Percentiles rank a stretch among this genome's conserved stretches.
Conservation (phyloP, 2,329 filamentous ascomycete species). For the Apiospora aurea region DNA sequence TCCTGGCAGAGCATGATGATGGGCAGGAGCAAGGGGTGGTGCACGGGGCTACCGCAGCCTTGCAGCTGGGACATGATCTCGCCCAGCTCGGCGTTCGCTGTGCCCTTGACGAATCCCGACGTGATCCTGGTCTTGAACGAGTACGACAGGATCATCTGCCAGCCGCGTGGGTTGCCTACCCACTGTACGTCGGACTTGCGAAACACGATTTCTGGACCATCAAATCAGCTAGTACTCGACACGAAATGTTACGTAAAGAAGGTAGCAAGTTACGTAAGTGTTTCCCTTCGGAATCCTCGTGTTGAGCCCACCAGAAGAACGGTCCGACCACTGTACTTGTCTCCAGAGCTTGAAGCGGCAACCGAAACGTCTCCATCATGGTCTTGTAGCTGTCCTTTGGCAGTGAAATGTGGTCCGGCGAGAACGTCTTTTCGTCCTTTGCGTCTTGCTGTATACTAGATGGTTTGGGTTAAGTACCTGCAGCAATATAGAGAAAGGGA, state of each 20-base stretch:
- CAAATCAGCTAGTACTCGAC: not conserved
- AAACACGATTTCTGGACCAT: slow-evolving; percentile 42
- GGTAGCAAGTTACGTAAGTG: not conserved
- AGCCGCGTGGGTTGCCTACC: slow-evolving; percentile 41
- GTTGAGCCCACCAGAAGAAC: slow-evolving; percentile 25
- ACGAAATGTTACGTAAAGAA: not conserved
- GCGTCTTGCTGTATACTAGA: slow-evolving; percentile 19
- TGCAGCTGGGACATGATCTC: slow-evolving; percentile 37
- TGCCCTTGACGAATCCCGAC: slow-evolving; percentile 44
- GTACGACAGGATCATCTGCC: slow-evolving; percentile 44
- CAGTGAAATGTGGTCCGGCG: slow-evolving; percentile 6
- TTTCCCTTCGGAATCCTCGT: not conserved
- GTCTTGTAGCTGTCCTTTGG: not conserved
- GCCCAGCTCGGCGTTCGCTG: slow-evolving; percentile 35
- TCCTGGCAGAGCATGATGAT: slow-evolving; percentile 40
- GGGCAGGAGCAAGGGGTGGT: slow-evolving; percentile 44
- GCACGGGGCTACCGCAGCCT: slow-evolving; percentile 36
- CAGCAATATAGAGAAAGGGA: no score
- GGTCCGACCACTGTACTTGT: slow-evolving; percentile 25
- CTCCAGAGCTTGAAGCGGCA: slow-evolving; percentile 21
- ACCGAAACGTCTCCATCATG: slow-evolving; percentile 1
- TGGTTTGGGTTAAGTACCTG: not conserved
- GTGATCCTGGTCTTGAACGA: slow-evolving; percentile 39
- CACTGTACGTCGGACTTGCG: slow-evolving; percentile 44
- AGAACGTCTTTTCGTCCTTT: slow-evolving; percentile 2